Percentiles rank a stretch among this genome's conserved stretches.
Conservation (phyloP, 2,329 filamentous ascomycete species). For the Dactylellina cionopaga region DNA sequence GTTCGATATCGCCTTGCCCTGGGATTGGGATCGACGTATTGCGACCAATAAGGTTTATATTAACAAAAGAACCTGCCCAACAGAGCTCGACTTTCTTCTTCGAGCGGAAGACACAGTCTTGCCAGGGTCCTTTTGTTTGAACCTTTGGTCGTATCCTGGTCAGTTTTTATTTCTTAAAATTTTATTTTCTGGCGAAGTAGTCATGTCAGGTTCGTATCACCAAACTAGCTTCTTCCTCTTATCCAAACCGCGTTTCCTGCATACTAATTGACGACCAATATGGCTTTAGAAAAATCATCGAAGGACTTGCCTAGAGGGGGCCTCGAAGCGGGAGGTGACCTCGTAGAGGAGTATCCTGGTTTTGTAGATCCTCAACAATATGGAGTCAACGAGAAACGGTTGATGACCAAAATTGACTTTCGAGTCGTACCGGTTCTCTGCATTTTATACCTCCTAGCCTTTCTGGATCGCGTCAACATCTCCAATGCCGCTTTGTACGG, state of each 20-base stretch:
- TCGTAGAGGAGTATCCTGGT: conserved; percentile 46
- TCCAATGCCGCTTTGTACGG: conserved; percentile 78
- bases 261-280: not conserved
- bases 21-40: conserved; percentile 46
- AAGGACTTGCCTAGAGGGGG: conserved; percentile 27
- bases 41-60: conserved; percentile 50
- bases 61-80: conserved; percentile 32
- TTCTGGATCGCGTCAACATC: conserved; percentile 80
- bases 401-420: conserved; percentile 76
- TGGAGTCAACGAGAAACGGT: conserved; percentile 66
- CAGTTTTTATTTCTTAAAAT: conserved; percentile 19
- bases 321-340: conserved; percentile 34
- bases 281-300: conserved; percentile 38
- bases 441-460: conserved; percentile 76
- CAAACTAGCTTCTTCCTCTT: not conserved
- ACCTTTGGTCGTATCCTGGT: conserved; percentile 30
- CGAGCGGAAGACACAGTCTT: conserved; percentile 26
- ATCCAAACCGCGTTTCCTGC: not conserved
- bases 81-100: conserved; percentile 36
- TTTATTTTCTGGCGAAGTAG: conserved; percentile 5
- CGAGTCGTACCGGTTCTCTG: conserved; percentile 77
- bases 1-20: conserved; percentile 42
- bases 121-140: conserved; percentile 43
- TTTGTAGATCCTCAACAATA: conserved; percentile 28
- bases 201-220: conserved; percentile 43